phyloP scores from a whole-genome alignment of 2,329 filamentous ascomycete genomes.

The Penicillium psychrosexuale region DNA sequence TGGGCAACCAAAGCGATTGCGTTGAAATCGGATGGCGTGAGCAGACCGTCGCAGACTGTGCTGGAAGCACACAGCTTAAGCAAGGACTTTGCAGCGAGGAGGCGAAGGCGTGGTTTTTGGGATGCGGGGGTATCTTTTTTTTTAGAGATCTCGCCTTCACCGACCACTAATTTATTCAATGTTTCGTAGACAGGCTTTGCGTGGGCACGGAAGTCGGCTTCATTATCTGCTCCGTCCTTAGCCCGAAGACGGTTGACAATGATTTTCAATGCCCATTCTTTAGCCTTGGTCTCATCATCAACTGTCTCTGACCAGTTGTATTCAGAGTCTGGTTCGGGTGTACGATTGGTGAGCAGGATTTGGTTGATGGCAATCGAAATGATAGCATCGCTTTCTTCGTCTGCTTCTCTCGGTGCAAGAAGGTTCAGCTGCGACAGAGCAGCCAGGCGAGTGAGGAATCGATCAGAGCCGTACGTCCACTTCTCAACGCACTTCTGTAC shows the following conservation, averaged over 20 bases:
- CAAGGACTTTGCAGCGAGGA: conserved; percentile 74
- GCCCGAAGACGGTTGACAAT: conserved; percentile 81
- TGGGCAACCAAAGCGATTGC: conserved; percentile 76
- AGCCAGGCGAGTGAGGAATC: conserved; percentile 63
- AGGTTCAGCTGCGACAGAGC: conserved; percentile 66
- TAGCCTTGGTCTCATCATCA: conserved; percentile 79
- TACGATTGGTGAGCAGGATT: conserved; percentile 68
- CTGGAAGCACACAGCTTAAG: conserved; percentile 80
- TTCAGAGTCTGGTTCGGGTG: conserved; percentile 51
- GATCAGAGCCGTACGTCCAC: conserved; percentile 67
- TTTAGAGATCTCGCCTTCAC: conserved; percentile 77
- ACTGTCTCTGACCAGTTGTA: conserved; percentile 68
- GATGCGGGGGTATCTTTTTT: conserved; percentile 69
- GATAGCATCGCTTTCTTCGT: conserved; percentile 72
- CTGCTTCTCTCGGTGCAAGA: conserved; percentile 67
- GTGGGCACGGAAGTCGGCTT: conserved; percentile 47
- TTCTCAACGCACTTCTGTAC: conserved; percentile 71
- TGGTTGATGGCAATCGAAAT: conserved; percentile 73
- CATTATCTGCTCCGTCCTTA: conserved; percentile 49
- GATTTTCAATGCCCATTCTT: conserved; percentile 77
- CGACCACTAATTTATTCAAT: conserved; percentile 70
- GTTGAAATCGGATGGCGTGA: conserved; percentile 74
- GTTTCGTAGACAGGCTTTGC: conserved; percentile 72
- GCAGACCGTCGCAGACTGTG: conserved; percentile 67
- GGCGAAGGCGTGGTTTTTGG: conserved; percentile 76